These are phyloP conservation scores for Vaccinium myrtillus DNA, from an alignment of 148 eudicot species.

Conservation along the genomic window DNA sequence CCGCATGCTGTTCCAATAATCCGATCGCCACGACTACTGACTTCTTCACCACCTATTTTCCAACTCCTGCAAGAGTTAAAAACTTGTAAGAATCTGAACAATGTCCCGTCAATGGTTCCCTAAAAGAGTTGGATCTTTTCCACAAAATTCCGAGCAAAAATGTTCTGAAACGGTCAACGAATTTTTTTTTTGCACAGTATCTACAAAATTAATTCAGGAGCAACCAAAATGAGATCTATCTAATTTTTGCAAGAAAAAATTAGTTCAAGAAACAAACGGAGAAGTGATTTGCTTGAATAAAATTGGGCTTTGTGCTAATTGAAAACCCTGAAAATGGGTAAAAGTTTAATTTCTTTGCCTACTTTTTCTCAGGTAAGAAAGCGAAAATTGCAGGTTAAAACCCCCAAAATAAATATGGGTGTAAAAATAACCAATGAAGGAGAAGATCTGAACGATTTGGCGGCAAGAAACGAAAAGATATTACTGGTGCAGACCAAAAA, in stretches of 20 bases:
- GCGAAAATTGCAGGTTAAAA: neutral
- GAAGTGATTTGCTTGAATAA: neutral
- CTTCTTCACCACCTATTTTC: conserved; percentile 2
- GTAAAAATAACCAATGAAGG: neutral
- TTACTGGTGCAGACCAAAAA: too few relatives aligned
- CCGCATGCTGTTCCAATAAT: conserved; percentile 63
- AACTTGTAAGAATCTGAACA: too few relatives aligned
- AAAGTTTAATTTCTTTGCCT: neutral
- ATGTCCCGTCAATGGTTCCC: neutral
- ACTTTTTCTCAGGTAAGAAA: conserved; percentile 9
- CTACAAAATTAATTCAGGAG: neutral
- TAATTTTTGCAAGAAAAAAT: neutral
- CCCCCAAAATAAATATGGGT: neutral
- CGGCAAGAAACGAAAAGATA: neutral
- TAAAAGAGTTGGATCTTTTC: neutral
- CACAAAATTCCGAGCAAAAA: neutral
- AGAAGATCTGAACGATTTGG: neutral
- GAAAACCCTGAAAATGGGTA: neutral
- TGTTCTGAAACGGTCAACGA: neutral
- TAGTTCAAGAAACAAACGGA: neutral
- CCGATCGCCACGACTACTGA: conserved; percentile 28
- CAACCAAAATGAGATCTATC: neutral
- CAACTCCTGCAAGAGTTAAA: conserved; percentile 33
- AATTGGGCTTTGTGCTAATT: neutral
- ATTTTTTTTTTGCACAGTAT: too few relatives aligned